Evolutionary conservation across 177 flowering plant genomes (phyloP), one percentile per base, ranked within the genome.

Genomic region (Vitis hybrid): DNA sequence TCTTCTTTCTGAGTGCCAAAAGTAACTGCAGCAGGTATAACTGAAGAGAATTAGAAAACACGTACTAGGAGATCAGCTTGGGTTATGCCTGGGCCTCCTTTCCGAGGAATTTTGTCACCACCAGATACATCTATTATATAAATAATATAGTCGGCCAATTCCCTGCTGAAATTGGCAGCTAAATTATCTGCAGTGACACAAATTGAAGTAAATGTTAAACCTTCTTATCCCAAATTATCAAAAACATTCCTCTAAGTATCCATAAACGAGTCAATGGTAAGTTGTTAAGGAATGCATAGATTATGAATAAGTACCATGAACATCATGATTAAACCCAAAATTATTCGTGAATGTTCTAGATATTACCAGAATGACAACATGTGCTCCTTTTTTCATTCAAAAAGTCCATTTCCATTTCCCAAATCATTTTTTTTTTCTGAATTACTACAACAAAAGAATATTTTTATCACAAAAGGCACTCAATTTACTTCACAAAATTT

Each of bases 31-130:
- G 11, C 12, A 12, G 49, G 62, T 26, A 26, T 26, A 26, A 26
- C 4, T 26, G 29, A 26, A 26, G 29, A 26, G 64, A 62, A 45
- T 29, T 51, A 18, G n/a, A 31, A 64, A 51, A 62, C 12, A 69
- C 90, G 50, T 82, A 95, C 99, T 2, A 95, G 90, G 67, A 94
- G 94, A 73, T 95, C 96, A 70, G 99, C 97, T 80, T 95, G 99
- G 12, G 98, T 95, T 60, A 95, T 95, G 64, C 99, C 99, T 15
- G 99, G 99, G 60, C 99, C 99, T 64, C 99, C 99, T 79, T 95
- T 95, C 45, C 99, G 85, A 60, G 99, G 99, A 51, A 95, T 95
- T 78, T 95, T 95, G 73, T 95, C 99, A 66, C 99, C 99, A 33
- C 72, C 98, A 73, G 99, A 95, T 63, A 95, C 98, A 69, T 95